phyloP scores from a whole-genome alignment of 225 moss, liverwort and hornwort species.

The Straminergon stramineum region DNA sequence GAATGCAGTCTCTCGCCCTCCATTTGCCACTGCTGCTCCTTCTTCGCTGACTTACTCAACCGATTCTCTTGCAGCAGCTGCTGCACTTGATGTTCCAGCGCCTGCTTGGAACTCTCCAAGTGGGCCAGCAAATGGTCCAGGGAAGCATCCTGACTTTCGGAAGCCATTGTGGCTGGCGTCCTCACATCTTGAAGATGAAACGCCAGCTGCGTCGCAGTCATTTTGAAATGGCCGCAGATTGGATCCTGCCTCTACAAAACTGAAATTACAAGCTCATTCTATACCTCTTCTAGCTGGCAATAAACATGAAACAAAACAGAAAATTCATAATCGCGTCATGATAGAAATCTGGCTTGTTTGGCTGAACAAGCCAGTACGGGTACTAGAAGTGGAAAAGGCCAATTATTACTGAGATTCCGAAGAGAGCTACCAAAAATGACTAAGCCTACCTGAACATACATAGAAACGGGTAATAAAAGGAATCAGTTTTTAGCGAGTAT shows the following conservation, averaged over 20 bases:
- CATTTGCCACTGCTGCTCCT: constrained; percentile 42
- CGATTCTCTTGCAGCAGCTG: constrained; percentile 44
- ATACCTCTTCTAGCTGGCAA: not conserved
- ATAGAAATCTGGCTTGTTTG: not conserved
- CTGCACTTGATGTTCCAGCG: constrained; percentile 46
- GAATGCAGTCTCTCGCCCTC: constrained; percentile 26
- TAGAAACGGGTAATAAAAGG: not conserved
- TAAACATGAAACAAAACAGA: not conserved
- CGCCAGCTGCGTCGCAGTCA: constrained; percentile 2
- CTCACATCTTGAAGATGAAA: constrained; percentile 15
- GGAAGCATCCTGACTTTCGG: constrained; percentile 21
- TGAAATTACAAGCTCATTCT: not conserved
- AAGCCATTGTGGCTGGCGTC: constrained; percentile 17
- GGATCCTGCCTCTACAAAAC: not conserved
- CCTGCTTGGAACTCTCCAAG: constrained; percentile 44
- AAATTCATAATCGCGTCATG: not conserved
- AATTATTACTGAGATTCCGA: not conserved
- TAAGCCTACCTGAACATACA: not conserved
- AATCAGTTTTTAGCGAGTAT: not conserved
- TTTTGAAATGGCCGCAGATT: not conserved
- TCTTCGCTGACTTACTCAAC: constrained; percentile 36
- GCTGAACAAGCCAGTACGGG: not conserved
- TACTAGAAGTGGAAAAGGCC: not conserved
- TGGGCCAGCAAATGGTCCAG: constrained; percentile 42
- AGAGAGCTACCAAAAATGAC: not conserved